Base-by-base conservation (phyloP, 1,139 yeast species). In the Blastobotrys proliferans region DNA sequence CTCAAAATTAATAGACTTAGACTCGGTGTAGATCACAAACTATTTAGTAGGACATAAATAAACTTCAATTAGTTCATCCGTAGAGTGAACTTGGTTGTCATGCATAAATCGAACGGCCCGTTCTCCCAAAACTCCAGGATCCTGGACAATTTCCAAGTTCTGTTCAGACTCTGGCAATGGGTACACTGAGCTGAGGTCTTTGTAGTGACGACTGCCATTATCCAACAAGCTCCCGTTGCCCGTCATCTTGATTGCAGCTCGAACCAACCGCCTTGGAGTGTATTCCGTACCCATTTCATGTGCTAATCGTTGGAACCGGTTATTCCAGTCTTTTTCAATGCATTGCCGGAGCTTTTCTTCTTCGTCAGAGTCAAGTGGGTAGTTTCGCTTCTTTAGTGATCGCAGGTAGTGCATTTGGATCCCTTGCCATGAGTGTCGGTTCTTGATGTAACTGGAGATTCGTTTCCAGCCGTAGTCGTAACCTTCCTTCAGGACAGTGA, bases 401-500 rank as follows among this genome's bases (percentile, higher is more conserved):
- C 74, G 60, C 37, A 69, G 56, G 50, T 70, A 70, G 41, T 72
- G 52, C 72, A 68, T 68, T 53, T 69, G 73, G 32, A 68, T 63
- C 2, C 72, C 70, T 51, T 67, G 72, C 70, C 72, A 66, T 10
- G 70, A 53, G 49, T 69, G 72, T 38, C 61, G 52, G 19, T 56
- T 47, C 11, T 62, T 58, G 21, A 69, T 53, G 26, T 59, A 52
- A 29, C 54, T 49, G 22, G 68, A 64, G 37, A 69, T 68, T 37
- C 58, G 61, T 34, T 63, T 61, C 74, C 74, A 69, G 17, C 70
- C 59, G 39, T 59, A 55, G 28, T 59, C 53, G 49, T 58, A 51
- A 33, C 57, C 61, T 49, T 69, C 72, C 40, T 67, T 66, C 45
- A 66, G 62, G 43, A 62, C 58, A 1, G 66, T 62, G 18, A 69